Conservation (phyloP, 495 filamentous ascomycete species). For the Penicillium dipodomyicola region DNA sequence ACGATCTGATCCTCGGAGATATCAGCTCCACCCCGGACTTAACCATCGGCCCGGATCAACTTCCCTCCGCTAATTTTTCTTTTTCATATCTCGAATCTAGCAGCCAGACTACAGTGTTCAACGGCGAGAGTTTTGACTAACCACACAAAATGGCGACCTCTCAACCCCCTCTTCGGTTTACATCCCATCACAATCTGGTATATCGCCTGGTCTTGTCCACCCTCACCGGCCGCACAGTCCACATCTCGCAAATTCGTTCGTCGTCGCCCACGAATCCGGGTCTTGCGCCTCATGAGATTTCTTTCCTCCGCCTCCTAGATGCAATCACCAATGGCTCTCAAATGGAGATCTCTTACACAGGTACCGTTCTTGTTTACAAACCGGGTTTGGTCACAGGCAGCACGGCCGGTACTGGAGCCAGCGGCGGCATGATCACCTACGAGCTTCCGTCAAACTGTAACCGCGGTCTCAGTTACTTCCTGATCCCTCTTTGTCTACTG, state of each 20-base stretch:
- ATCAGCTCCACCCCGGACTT: conserved; percentile 24
- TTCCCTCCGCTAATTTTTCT: conserved; percentile 34
- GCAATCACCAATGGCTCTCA: conserved; percentile 90
- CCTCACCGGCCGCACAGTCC: conserved; percentile 82
- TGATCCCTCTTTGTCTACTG: conserved; percentile 82
- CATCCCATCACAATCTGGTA: conserved; percentile 75
- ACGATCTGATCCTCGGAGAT: conserved; percentile 29
- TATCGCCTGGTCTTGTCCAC: conserved; percentile 87
- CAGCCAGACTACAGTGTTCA: conserved; percentile 6
- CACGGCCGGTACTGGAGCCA: conserved; percentile 61
- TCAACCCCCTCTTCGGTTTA: conserved; percentile 63
- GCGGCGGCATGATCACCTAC: conserved; percentile 72
- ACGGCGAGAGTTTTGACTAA: conserved; percentile 12
- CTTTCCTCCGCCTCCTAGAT: conserved; percentile 92
- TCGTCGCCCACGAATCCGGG: conserved; percentile 81
- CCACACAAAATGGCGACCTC: conserved; percentile 42
- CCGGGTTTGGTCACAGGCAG: conserved; percentile 89
- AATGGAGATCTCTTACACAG: conserved; percentile 93
- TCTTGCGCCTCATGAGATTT: conserved; percentile 87
- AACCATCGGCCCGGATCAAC: conserved; percentile 29
- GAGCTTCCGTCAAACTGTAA: conserved; percentile 70
- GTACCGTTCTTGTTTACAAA: conserved; percentile 85
- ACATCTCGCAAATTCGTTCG: conserved; percentile 89
- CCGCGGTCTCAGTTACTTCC: conserved; percentile 87
- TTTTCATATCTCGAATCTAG: conserved; percentile 20